phyloP scores from a whole-genome alignment of 257 asterid species.

The Gynochthodes officinalis region DNA sequence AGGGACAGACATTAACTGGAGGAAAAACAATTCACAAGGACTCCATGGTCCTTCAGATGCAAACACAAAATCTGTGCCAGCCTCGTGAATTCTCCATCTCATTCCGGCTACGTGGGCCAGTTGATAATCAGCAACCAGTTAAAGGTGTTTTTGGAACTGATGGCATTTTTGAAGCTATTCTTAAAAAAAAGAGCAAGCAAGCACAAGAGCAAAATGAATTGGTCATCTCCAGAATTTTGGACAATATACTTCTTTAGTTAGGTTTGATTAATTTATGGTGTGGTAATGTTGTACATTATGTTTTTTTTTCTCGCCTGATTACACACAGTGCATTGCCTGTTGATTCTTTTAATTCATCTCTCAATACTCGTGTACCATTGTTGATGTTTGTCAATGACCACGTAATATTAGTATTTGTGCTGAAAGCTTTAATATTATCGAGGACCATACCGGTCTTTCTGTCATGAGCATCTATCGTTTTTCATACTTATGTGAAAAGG shows the following conservation, averaged over 20 bases:
- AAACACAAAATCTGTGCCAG: constrained; percentile 39
- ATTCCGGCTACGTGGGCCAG: constrained; percentile 46
- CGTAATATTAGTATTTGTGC: background rate
- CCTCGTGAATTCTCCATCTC: constrained; percentile 45
- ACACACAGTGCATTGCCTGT: no score
- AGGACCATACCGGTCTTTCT: no score
- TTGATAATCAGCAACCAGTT: constrained; percentile 25
- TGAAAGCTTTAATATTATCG: no score
- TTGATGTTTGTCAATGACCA: no score
- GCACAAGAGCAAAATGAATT: constrained; percentile 4
- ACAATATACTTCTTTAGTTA: background rate
- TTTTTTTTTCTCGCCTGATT: background rate
- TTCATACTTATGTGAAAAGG: background rate
- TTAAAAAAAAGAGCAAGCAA: constrained; percentile 26
- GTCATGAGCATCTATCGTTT: background rate
- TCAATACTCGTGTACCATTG: no score
- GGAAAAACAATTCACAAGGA: constrained; percentile 26
- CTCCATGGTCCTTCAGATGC: constrained; percentile 42
- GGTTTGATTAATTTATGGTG: background rate
- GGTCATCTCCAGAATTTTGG: background rate
- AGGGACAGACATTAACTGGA: constrained; percentile 35
- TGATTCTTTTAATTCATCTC: no score
- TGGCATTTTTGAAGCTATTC: constrained; percentile 46
- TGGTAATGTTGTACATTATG: background rate
- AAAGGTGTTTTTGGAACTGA: constrained; percentile 34